Percentiles rank a stretch among this genome's conserved stretches.
Evolutionary conservation across 257 asterid species (phyloP).

Genomic region (Eustoma russellianum): DNA sequence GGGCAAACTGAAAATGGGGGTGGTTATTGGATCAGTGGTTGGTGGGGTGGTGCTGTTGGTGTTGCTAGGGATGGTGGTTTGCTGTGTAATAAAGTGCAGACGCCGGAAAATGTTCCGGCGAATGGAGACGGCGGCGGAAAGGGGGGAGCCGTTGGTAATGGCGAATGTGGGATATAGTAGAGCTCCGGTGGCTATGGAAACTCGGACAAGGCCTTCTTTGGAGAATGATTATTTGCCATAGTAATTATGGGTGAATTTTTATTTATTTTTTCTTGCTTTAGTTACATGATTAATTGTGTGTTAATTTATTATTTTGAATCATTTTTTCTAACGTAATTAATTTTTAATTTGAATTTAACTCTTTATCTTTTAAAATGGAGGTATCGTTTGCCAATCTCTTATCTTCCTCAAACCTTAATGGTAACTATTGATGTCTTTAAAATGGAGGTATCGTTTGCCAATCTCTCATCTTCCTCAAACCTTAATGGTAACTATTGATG

Average conservation of each 20-base stretch:
- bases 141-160: conserved; percentile 62
- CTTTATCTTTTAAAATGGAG: no score
- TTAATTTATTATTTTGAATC: no score
- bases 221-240: conserved; percentile 74
- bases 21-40: conserved; percentile 35
- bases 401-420: no score
- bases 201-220: conserved; percentile 66
- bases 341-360: no score
- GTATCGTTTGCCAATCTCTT: no score
- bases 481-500: no score
- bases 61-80: conserved; percentile 16
- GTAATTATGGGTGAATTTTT: conserved; percentile 7
- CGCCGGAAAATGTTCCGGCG: conserved; percentile 33
- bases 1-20: conserved; percentile 17
- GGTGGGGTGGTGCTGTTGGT: conserved; percentile 44
- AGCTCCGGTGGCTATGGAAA: conserved; percentile 76
- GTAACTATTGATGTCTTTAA: no score
- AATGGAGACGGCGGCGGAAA: conserved; percentile 79
- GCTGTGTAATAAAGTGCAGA: conserved; percentile 30
- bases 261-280: no score
- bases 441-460: no score
- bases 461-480: no score
- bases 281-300: no score
- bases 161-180: conserved; percentile 45
- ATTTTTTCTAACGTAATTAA: no score